These are phyloP conservation scores for Collybia nuda DNA, from an alignment of 768 basidiomycete genomes.

Conservation along the genomic window DNA sequence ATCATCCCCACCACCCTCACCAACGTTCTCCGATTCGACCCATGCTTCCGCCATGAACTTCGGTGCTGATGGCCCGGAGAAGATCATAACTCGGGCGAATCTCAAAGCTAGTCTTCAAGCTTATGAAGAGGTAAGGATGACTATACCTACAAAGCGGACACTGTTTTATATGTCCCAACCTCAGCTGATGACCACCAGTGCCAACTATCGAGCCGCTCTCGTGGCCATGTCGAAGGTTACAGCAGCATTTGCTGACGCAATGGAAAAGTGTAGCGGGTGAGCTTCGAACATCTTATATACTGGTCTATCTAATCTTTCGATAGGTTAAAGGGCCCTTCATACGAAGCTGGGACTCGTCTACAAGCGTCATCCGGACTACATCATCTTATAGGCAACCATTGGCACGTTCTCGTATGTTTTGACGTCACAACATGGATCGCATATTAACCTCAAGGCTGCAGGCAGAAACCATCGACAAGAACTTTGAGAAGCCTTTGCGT, in stretches of 20 bases:
- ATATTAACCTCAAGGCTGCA: conserved; percentile 25
- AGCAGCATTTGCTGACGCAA: conserved; percentile 81
- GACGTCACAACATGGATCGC: not conserved
- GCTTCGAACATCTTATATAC: conserved; percentile 19
- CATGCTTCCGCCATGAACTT: conserved; percentile 78
- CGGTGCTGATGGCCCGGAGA: conserved; percentile 70
- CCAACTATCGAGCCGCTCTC: conserved; percentile 79
- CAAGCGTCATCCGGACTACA: conserved; percentile 88
- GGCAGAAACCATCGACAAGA: conserved; percentile 85
- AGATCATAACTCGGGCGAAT: conserved; percentile 80
- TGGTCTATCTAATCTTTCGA: conserved; percentile 1
- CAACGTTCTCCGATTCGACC: conserved; percentile 81
- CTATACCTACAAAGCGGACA: conserved; percentile 1
- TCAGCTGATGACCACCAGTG: conserved; percentile 75
- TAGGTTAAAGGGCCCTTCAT: conserved; percentile 77
- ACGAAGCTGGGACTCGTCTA: conserved; percentile 78
- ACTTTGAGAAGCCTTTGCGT: conserved; percentile 87
- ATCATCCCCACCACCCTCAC: conserved; percentile 70
- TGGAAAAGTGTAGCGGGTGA: conserved; percentile 83
- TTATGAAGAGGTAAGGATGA: conserved; percentile 70
- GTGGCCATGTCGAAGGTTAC: conserved; percentile 81
- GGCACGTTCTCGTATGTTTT: conserved; percentile 83
- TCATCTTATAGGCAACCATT: conserved; percentile 90
- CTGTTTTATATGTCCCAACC: conserved; percentile 4
- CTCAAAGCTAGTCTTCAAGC: conserved; percentile 76